Percentiles rank a stretch among this genome's conserved stretches.
Conservation (phyloP, 2,329 filamentous ascomycete genomes). For the Grosmannia huntii region DNA sequence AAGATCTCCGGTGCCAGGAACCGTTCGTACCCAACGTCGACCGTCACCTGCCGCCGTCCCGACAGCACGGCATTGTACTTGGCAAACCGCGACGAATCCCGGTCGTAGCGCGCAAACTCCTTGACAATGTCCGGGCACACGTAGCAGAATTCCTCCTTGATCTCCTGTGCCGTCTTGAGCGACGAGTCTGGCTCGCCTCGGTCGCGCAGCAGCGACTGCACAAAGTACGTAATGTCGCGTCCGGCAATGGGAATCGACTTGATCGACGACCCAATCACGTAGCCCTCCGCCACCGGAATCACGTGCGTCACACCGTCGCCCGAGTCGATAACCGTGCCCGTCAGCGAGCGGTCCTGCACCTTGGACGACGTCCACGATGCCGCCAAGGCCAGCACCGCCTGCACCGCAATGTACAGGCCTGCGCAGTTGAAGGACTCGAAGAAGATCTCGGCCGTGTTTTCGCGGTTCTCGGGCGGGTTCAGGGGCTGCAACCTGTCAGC, state of each 20-base stretch:
- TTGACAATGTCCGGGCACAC: slow-evolving; percentile 98
- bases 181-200: slow-evolving; percentile 94
- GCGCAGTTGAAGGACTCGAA: slow-evolving; percentile 99
- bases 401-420: slow-evolving; percentile 95
- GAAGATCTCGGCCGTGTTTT: slow-evolving; percentile 99
- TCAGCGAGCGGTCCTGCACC: slow-evolving; percentile 89
- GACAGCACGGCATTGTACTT: slow-evolving; percentile 81
- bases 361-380: slow-evolving; percentile 98
- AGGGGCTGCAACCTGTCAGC: slow-evolving; percentile 51
- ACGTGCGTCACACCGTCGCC: slow-evolving; percentile 98
- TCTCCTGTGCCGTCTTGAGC: slow-evolving; percentile 91
- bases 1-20: slow-evolving; percentile 98
- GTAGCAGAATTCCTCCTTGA: slow-evolving; percentile 98
- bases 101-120: slow-evolving; percentile 90
- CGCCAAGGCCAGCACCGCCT: slow-evolving; percentile 89
- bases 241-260: slow-evolving; percentile 98
- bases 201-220: slow-evolving; percentile 90
- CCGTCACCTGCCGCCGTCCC: slow-evolving; percentile 69
- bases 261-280: slow-evolving; percentile 97
- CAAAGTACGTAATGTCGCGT: slow-evolving; percentile 97
- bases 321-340: slow-evolving; percentile 95
- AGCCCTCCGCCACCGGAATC: slow-evolving; percentile 95
- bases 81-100: slow-evolving; percentile 79
- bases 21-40: slow-evolving; percentile 94
- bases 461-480: slow-evolving; percentile 96